phyloP scores from a whole-genome alignment of 2,329 filamentous ascomycete genomes.

The Aspergillus glaucus region DNA sequence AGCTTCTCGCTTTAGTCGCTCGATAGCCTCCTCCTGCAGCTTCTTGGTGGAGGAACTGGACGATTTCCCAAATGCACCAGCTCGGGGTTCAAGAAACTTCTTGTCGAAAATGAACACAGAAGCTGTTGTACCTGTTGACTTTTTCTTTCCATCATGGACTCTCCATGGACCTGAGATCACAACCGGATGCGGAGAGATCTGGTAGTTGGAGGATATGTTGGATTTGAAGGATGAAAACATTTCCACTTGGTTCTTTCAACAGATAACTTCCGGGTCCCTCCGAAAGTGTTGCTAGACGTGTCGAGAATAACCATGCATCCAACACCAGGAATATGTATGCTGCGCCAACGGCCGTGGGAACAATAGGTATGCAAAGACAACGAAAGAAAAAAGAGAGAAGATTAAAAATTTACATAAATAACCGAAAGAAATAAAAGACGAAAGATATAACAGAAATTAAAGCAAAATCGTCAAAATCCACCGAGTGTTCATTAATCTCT shows the following conservation, averaged over 20 bases:
- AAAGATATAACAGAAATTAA: neutral
- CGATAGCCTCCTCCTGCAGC: conserved; percentile 80
- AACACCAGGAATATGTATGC: neutral
- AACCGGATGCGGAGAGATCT: conserved; percentile 67
- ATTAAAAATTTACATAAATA: neutral
- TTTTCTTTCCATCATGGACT: conserved; percentile 96
- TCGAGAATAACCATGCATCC: neutral
- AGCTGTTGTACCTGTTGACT: conserved; percentile 79
- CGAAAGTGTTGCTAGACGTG: neutral
- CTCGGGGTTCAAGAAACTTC: conserved; percentile 70
- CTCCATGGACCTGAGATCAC: conserved; percentile 89
- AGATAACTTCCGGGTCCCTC: neutral
- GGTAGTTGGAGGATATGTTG: conserved; percentile 90
- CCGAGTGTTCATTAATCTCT: neutral
- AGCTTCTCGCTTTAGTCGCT: conserved; percentile 85
- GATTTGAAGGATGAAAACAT: conserved; percentile 96
- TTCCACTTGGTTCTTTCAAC: conserved; percentile 20
- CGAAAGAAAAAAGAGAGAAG: neutral
- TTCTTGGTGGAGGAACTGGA: conserved; percentile 68
- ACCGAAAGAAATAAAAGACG: neutral
- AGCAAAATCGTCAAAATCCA: neutral
- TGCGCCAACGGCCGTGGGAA: neutral
- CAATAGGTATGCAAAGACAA: neutral
- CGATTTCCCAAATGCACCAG: conserved; percentile 53
- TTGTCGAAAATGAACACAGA: conserved; percentile 94